A percentile compares a stretch with the other conserved stretches of the same genome.
Evolutionary conservation across 1,284 basidiomycete genomes (phyloP).

Genomic region (Malassezia sp.): DNA sequence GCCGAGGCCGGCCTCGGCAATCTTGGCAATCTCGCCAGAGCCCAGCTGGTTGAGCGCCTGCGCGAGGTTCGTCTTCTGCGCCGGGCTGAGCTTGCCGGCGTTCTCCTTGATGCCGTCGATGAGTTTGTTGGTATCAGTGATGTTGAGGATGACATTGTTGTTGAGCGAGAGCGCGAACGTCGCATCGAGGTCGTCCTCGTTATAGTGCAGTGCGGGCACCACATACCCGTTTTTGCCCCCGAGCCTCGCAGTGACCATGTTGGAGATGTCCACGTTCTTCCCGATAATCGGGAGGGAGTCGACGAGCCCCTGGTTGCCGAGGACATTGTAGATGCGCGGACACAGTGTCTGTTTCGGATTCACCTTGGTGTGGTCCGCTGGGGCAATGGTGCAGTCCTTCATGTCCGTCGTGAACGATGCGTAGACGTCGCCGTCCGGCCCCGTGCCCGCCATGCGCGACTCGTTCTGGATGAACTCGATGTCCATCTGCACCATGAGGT

Average conservation of each 20-base stretch:
- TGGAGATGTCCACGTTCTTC: conserved; percentile 23
- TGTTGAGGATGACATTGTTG: conserved; percentile 1
- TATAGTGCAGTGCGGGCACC: conserved; percentile 21
- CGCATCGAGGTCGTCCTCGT: conserved; percentile 24
- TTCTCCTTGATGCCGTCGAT: conserved; percentile 1
- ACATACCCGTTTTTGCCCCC: conserved; percentile 16
- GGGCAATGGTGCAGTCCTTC: not conserved
- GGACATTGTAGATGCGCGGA: conserved; percentile 19
- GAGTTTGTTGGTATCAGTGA: not conserved
- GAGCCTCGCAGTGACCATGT: conserved; percentile 17
- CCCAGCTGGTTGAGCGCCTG: no score
- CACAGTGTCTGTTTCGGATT: conserved; percentile 14
- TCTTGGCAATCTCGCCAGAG: not conserved
- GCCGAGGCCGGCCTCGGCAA: not conserved
- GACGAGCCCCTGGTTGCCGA: conserved; percentile 24
- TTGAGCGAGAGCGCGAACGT: conserved; percentile 17
- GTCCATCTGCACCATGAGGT: conserved; percentile 19
- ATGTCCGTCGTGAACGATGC: not conserved
- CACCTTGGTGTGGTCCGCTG: conserved; percentile 1
- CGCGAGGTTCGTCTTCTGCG: not conserved
- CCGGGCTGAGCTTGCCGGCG: not conserved
- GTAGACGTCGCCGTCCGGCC: no score
- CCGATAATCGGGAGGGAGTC: conserved; percentile 22
- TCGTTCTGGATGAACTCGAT: conserved; percentile 20
- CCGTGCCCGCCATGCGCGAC: conserved; percentile 12